Evolutionary conservation across 257 asterid genomes (phyloP).

Genomic region (Lycium barbarum): DNA sequence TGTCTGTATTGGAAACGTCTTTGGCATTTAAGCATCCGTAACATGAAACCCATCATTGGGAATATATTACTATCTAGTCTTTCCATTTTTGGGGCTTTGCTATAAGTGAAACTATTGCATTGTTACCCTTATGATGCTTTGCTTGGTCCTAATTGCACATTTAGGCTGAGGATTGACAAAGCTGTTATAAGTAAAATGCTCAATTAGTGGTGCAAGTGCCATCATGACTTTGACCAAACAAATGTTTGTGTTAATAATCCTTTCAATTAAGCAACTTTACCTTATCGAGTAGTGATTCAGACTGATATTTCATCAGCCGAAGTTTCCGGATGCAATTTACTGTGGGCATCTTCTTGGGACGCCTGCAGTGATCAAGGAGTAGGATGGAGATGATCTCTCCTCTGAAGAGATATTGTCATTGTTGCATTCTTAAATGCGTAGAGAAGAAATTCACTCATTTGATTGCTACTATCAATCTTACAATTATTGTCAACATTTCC

Average conservation of each 20-base stretch:
- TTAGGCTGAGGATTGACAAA: background rate
- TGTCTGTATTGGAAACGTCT: background rate
- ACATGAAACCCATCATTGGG: background rate
- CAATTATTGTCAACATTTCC: conserved; percentile 5
- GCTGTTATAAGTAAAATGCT: background rate
- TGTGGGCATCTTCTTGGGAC: background rate
- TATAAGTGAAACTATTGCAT: background rate
- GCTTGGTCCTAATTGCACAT: background rate
- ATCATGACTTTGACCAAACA: background rate
- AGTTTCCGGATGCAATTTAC: background rate
- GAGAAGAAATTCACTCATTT: background rate
- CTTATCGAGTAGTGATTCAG: background rate
- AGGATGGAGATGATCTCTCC: background rate
- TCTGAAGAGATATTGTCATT: background rate
- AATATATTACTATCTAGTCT: background rate
- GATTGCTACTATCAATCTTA: conserved; percentile 16
- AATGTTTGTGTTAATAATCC: background rate
- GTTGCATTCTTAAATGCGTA: background rate
- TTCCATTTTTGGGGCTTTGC: background rate
- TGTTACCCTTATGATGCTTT: background rate
- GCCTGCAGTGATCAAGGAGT: background rate
- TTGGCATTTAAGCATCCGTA: background rate
- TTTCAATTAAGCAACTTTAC: background rate
- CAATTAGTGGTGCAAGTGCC: conserved; percentile 3
- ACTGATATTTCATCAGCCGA: background rate